phyloP scores from a whole-genome alignment of 169 alveolate species.

The Cryptosporidium parvum region DNA sequence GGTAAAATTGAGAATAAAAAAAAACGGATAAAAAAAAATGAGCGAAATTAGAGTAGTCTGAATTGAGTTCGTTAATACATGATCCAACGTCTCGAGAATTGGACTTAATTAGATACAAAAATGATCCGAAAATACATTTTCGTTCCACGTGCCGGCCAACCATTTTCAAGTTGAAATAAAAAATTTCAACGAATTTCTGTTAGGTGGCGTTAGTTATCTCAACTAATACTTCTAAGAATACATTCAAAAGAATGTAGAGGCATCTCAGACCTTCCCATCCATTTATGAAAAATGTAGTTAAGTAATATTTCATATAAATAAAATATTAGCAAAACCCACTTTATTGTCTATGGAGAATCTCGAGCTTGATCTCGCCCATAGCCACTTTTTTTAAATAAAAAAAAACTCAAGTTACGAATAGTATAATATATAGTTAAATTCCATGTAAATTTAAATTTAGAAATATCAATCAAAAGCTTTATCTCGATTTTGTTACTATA shows the following conservation, averaged over 20 bases:
- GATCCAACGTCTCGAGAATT: slow-evolving; percentile 75
- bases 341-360: slow-evolving; percentile 71
- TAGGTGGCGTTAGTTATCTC: slow-evolving; percentile 71
- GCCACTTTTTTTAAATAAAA: neutral
- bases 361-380: slow-evolving; percentile 76
- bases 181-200: slow-evolving; percentile 53
- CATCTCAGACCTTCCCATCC: slow-evolving; percentile 79
- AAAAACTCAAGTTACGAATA: neutral
- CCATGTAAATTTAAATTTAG: neutral
- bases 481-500: neutral
- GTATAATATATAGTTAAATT: neutral
- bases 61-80: slow-evolving; percentile 74
- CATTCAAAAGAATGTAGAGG: slow-evolving; percentile 33
- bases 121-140: neutral
- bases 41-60: slow-evolving; percentile 78
- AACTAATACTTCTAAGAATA: slow-evolving; percentile 71
- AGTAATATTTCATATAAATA: neutral
- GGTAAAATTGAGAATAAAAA: neutral
- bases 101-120: slow-evolving; percentile 69
- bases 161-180: slow-evolving; percentile 29
- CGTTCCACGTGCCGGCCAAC: slow-evolving; percentile 76
- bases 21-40: slow-evolving; percentile 1
- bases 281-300: neutral
- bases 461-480: neutral
- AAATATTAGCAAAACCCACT: neutral